These are phyloP conservation scores for Lentinula sp. DNA, from an alignment of 768 basidiomycete genomes.

Conservation along the genomic window DNA sequence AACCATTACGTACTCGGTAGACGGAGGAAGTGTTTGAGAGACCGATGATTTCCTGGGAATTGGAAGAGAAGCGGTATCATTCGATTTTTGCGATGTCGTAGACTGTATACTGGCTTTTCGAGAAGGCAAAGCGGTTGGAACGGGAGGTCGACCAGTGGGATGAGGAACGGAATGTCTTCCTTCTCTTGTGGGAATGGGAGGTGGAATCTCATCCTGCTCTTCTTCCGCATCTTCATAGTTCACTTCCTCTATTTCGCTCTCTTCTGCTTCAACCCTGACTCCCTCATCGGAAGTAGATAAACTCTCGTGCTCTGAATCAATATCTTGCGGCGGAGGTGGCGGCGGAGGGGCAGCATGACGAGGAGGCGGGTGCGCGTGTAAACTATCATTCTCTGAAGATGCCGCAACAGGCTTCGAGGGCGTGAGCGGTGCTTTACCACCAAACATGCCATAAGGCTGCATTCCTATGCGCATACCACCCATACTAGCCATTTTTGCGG, in stretches of 20 bases:
- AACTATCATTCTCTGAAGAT: constrained; percentile 13
- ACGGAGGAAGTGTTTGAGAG: constrained; percentile 1
- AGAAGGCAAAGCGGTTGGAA: constrained; percentile 30
- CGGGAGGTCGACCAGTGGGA: constrained; percentile 24
- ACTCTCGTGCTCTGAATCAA: constrained; percentile 43
- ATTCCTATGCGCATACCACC: constrained; percentile 56
- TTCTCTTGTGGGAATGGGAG: constrained; percentile 48
- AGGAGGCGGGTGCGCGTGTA: constrained; percentile 22
- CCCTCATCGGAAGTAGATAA: constrained; percentile 48
- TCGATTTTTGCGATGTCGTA: constrained; percentile 21
- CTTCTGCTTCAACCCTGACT: constrained; percentile 61
- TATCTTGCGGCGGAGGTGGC: constrained; percentile 25
- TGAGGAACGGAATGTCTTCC: constrained; percentile 18
- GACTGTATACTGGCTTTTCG: constrained; percentile 12
- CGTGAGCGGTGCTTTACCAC: constrained; percentile 6
- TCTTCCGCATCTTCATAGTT: constrained; percentile 48
- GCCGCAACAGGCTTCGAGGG: constrained; percentile 12
- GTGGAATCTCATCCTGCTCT: constrained; percentile 41
- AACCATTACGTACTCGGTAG: constrained; percentile 58
- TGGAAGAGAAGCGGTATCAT: constrained; percentile 7
- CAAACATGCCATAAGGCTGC: constrained; percentile 29
- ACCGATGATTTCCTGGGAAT: not conserved
- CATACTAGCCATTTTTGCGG: constrained; percentile 47
- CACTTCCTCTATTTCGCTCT: constrained; percentile 69
- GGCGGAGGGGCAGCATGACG: constrained; percentile 23